These are phyloP conservation scores for Ilyonectria sp. DNA, from an alignment of 2,329 filamentous ascomycete genomes.

Conservation along the genomic window DNA sequence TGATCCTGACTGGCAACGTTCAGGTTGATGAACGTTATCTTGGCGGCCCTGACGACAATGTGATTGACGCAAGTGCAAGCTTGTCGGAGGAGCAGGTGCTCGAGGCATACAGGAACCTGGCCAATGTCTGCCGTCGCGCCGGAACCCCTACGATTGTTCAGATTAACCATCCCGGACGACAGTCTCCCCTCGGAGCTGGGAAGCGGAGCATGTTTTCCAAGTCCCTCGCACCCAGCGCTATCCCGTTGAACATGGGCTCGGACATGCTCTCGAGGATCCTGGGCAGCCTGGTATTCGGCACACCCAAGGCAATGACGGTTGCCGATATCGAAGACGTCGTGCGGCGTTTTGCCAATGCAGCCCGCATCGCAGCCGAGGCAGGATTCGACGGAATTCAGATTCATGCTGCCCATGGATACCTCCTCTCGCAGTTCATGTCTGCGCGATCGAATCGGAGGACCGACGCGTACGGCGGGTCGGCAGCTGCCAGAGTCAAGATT, in stretches of 20 bases:
- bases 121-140: constrained; percentile 47
- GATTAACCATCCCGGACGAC: constrained; percentile 64
- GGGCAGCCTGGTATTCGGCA: constrained; percentile 61
- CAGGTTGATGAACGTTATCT: constrained; percentile 58
- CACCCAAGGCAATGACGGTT: constrained; percentile 69
- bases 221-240: constrained; percentile 59
- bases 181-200: constrained; percentile 58
- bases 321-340: constrained; percentile 69
- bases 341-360: constrained; percentile 66
- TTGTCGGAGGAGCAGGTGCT: constrained; percentile 47
- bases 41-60: constrained; percentile 53
- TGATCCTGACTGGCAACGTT: constrained; percentile 67
- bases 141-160: constrained; percentile 61
- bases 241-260: constrained; percentile 59
- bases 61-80: constrained; percentile 43
- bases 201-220: constrained; percentile 54
- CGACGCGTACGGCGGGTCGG: constrained; percentile 69
- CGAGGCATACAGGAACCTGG: constrained; percentile 57
- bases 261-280: constrained; percentile 53
- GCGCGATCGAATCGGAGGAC: constrained; percentile 65
- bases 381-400: constrained; percentile 63
- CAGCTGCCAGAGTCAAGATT: constrained; percentile 64
- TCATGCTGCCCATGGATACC: constrained; percentile 70
- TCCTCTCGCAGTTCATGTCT: constrained; percentile 70
- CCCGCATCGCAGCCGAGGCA: constrained; percentile 62